Evolutionary conservation across 768 basidiomycete genomes (phyloP), one percentile per base, ranked within the genome.

Genomic region (Phylloporus rhodoxanthus): DNA sequence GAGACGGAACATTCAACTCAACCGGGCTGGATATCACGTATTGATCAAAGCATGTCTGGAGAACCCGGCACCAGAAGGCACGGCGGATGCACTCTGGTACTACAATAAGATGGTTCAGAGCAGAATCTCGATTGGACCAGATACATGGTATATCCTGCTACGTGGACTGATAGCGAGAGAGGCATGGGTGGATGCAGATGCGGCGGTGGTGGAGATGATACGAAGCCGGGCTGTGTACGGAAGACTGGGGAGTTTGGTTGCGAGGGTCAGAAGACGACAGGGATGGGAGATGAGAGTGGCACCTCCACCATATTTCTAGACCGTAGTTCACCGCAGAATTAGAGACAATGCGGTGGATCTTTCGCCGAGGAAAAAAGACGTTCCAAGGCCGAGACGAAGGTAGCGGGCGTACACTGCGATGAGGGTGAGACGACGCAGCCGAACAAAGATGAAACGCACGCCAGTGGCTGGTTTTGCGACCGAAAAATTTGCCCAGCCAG

Each of bases 401-500:
- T 91, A 91, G 49, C 89, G 80, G 5, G 77, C 77, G 61, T 83
- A 90, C 20, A 80, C 88, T 90, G 59, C 23, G 37, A 19, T n/a
- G 26, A 9, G 42, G 17, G 41, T 53, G 53, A 63, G 51, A 47
- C 37, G 40, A 51, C 29, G 23, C 46, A 17, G 34, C 37, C 52
- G 33, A 45, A 41, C 37, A n/a, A 30, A 34, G 23, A 36, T 20
- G 38, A 47, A 6, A 75, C 84, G 66, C 58, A 94, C 92, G 80
- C 81, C 87, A 87, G 61, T 91, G 78, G 57, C 87, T 88, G 78
- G 86, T 91, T 64, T 79, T 79, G 61, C 93, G 75, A 26, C 93
- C 93, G 30, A 93, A 63, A 80, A 83, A 95, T 65, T 90, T 93
- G 46, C 93, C 93, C 51, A 92, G 65, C 70, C 83, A 86, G 2